Conservation (phyloP, 140 eudicot genomes). For the Flaveria floridana region DNA sequence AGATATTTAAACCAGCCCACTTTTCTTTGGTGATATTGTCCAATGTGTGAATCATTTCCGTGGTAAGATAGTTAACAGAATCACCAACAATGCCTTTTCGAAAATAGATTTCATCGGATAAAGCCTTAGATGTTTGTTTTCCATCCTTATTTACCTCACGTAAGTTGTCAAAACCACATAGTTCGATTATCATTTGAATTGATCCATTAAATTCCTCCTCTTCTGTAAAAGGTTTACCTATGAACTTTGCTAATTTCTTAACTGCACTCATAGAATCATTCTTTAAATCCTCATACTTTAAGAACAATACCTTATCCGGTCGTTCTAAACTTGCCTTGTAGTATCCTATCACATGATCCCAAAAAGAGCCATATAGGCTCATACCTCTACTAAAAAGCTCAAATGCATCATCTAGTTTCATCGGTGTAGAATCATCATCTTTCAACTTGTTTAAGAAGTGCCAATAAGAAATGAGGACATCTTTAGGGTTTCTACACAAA, state of each 20-base stretch:
- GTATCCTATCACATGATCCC: constrained; percentile 49
- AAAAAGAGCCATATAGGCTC: constrained; percentile 43
- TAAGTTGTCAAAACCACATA: constrained; percentile 18
- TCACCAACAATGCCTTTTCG: constrained; percentile 18
- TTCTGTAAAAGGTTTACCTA: constrained; percentile 11
- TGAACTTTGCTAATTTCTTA: constrained; percentile 42
- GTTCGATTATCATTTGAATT: background rate
- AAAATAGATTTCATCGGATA: constrained; percentile 14
- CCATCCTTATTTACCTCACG: background rate
- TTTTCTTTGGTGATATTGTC: constrained; percentile 15
- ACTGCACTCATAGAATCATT: constrained; percentile 9
- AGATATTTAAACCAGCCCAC: background rate
- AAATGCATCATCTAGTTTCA: constrained; percentile 28
- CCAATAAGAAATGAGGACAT: background rate
- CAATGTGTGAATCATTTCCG: constrained; percentile 2
- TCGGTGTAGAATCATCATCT: constrained; percentile 17
- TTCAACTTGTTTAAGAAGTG: constrained; percentile 12
- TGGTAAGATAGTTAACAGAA: constrained; percentile 12
- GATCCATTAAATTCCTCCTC: constrained; percentile 11
- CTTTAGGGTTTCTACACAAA: background rate
- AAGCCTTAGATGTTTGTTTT: constrained; percentile 6
- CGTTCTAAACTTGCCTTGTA: constrained; percentile 11
- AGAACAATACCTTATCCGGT: constrained; percentile 28
- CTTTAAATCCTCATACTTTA: constrained; percentile 35
- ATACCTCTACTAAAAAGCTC: constrained; percentile 47